Conservation (phyloP, 257 asterid genomes). For the Thymus quinquecostatus region DNA sequence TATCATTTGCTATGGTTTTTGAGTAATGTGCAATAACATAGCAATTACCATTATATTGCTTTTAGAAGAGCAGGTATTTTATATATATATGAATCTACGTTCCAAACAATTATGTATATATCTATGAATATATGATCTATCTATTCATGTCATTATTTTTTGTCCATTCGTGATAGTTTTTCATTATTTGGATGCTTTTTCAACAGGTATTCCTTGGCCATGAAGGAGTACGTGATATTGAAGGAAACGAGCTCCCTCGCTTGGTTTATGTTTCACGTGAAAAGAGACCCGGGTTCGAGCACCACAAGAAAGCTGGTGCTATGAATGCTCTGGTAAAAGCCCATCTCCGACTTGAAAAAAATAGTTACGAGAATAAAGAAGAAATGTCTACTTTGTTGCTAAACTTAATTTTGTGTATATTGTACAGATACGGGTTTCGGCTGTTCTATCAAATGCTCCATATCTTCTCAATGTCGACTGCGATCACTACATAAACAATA, state of each 20-base stretch:
- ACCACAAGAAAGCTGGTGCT: constrained; percentile 96
- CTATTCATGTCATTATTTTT: background rate
- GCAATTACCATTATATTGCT: no score
- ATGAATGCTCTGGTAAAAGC: constrained; percentile 82
- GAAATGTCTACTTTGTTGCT: constrained; percentile 1
- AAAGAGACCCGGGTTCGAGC: constrained; percentile 91
- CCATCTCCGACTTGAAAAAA: background rate
- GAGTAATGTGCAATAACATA: no score
- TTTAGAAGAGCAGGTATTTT: no score
- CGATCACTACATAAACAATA: constrained; percentile 91
- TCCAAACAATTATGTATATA: no score
- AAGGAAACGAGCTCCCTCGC: constrained; percentile 71
- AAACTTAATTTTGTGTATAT: constrained; percentile 3
- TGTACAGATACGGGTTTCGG: constrained; percentile 86
- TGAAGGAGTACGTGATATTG: constrained; percentile 67
- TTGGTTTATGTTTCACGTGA: constrained; percentile 91
- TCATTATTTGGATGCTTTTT: constrained; percentile 21
- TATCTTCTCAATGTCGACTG: constrained; percentile 87
- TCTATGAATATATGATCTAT: no score
- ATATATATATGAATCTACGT: no score
- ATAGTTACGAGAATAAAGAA: background rate
- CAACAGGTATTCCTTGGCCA: constrained; percentile 80
- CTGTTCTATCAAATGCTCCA: constrained; percentile 90
- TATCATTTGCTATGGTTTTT: no score
- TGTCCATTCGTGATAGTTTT: background rate